phyloP scores from a whole-genome alignment of 2,329 filamentous ascomycete species.

The Septoria petroselini region DNA sequence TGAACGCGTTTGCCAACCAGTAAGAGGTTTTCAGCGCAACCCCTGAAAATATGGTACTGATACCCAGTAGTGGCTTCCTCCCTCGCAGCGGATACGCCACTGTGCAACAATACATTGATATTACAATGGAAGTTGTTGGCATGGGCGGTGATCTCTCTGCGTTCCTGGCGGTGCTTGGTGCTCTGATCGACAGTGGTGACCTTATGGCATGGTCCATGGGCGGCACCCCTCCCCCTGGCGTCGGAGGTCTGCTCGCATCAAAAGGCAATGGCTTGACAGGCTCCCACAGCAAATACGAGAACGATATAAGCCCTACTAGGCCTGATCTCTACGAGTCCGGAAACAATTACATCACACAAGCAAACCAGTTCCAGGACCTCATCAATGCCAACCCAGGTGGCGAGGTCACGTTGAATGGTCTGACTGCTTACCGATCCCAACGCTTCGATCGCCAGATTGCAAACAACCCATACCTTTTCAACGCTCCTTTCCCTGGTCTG shows the following conservation, averaged over 20 bases:
- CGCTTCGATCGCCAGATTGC: conserved; percentile 27
- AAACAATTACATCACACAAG: conserved; percentile 31
- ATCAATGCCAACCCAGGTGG: conserved; percentile 29
- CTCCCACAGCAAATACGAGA: conserved; percentile 40
- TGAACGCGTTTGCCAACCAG: conserved; percentile 32
- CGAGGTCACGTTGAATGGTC: conserved; percentile 20
- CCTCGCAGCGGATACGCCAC: conserved; percentile 35
- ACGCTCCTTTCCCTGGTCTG: conserved; percentile 10
- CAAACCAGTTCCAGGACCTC: conserved; percentile 32
- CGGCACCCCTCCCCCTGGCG: conserved; percentile 18
- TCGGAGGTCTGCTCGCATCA: conserved; percentile 12
- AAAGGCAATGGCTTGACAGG: conserved; percentile 24
- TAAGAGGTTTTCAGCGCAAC: background rate
- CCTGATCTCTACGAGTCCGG: conserved; percentile 36
- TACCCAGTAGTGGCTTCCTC: conserved; percentile 23
- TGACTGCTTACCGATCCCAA: conserved; percentile 22
- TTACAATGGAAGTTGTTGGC: conserved; percentile 33
- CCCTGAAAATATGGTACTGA: background rate
- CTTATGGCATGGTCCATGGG: conserved; percentile 21
- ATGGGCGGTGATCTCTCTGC: conserved; percentile 36
- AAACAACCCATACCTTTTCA: conserved; percentile 36
- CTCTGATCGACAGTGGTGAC: conserved; percentile 19
- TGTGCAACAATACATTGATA: conserved; percentile 32
- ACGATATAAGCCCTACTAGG: conserved; percentile 37
- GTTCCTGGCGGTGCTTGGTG: conserved; percentile 23